Evolutionary conservation across 805 yeast genomes (phyloP), one percentile per base, ranked within the genome.

Genomic region (Brettanomyces nanus): DNA sequence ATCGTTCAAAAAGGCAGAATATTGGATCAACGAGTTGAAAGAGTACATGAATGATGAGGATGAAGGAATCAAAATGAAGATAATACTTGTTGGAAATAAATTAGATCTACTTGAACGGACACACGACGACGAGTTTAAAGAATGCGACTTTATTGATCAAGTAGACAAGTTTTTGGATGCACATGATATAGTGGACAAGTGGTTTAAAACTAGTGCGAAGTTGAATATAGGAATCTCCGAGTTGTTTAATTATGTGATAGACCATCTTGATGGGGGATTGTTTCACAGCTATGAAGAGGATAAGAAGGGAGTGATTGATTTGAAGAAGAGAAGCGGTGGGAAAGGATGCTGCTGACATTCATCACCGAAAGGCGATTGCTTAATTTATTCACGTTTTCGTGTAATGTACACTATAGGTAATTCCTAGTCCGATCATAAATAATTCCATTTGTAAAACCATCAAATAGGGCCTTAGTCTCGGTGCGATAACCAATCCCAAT

Each of bases 1-100:
- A 14, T 63, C 71, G 17, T 74, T 90, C 48, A 71, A 68, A 19
- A 75, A 85, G 42, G 96, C 96, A 1, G 76, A 81, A 51, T 76
- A 75, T 41, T 92, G 98, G 98, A 76, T 85, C n/a, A 79, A 80
- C 39, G 97, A 92, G 62, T 68, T 90, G 28, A 49, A 53, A 15
- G 44, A 43, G 20, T 58, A 54, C 41, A 53, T 46, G 19, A 43
- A 37, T n/a, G 63, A 57, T 26, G 44, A 44, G 30, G 38, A 37
- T 6, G 35, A 39, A 6, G 36, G 36, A 6, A 19, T 11, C 9
- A 50, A 47, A 2, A 54, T 73, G 34, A 45, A 47, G 28, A 61
- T 73, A 4, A 44, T 59, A 7, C 58, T 92, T 7, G 83, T 90
- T 4, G 98, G 97, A 0, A 92, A 86, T 58, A 92, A 92, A 60